A percentile compares a stretch with the other conserved stretches of the same genome.
Evolutionary conservation across 1,284 basidiomycete species (phyloP).

Genomic region (Fomes fomentarius): DNA sequence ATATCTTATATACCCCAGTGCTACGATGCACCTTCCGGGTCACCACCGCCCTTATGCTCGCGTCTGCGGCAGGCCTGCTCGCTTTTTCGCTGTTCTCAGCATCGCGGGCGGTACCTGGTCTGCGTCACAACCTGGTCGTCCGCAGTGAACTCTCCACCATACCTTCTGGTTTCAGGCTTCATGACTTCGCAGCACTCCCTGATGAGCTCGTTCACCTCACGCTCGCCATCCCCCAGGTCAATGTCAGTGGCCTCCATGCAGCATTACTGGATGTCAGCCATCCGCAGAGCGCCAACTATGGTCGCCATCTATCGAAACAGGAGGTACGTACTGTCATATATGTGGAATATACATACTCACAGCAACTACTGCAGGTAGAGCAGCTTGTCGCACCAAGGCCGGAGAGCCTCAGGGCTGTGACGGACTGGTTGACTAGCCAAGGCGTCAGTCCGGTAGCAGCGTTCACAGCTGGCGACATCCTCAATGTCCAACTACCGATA

Average conservation of each 20-base stretch:
- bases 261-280: slow-evolving; percentile 33
- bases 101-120: background rate
- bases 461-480: slow-evolving; percentile 33
- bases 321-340: slow-evolving; percentile 21
- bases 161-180: background rate
- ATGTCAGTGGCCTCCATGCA: slow-evolving; percentile 28
- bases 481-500: slow-evolving; percentile 24
- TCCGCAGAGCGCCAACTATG: slow-evolving; percentile 30
- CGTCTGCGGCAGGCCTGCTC: background rate
- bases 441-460: slow-evolving; percentile 32
- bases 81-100: background rate
- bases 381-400: slow-evolving; percentile 37
- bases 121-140: background rate
- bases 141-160: background rate
- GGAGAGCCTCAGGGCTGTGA: slow-evolving; percentile 38
- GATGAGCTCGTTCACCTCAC: slow-evolving; percentile 27
- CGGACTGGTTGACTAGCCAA: slow-evolving; percentile 39
- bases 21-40: background rate
- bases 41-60: background rate
- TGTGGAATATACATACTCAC: background rate
- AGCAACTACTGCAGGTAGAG: slow-evolving; percentile 36
- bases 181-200: background rate
- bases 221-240: slow-evolving; percentile 17
- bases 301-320: slow-evolving; percentile 32
- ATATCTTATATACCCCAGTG: background rate